Percentiles rank a stretch among this genome's conserved stretches.
Conservation (phyloP, 129 eudicot genomes). For the Flaveria ramosissima region DNA sequence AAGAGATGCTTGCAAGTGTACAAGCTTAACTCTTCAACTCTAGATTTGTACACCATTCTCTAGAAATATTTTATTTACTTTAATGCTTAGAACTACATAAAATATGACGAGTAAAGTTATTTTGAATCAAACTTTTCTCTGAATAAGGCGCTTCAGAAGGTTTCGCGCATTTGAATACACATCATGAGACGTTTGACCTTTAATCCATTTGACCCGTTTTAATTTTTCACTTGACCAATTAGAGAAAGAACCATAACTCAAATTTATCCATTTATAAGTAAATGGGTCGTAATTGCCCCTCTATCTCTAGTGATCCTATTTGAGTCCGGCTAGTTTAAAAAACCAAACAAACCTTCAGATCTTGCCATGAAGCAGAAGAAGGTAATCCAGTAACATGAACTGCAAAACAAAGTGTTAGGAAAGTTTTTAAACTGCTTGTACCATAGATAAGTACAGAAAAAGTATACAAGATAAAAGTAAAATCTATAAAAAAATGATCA, state of each 20-base stretch:
- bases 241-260: background rate
- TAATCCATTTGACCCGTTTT: background rate
- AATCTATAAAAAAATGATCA: background rate
- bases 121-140: background rate
- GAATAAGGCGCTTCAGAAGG: background rate
- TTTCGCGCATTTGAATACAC: background rate
- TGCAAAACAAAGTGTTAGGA: constrained; percentile 24
- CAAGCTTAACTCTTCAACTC: background rate
- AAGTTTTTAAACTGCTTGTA: background rate
- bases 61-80: constrained; percentile 1
- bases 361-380: constrained; percentile 97
- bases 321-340: background rate
- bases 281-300: background rate
- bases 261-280: background rate
- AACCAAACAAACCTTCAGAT: constrained; percentile 70
- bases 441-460: background rate
- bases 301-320: background rate
- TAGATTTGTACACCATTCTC: background rate
- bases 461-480: background rate
- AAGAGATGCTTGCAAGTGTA: background rate
- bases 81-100: background rate
- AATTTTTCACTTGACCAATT: background rate
- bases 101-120: background rate
- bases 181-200: background rate
- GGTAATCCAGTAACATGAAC: constrained; percentile 87